phyloP scores from a whole-genome alignment of 768 basidiomycete species.

The Mycena capillaripes region DNA sequence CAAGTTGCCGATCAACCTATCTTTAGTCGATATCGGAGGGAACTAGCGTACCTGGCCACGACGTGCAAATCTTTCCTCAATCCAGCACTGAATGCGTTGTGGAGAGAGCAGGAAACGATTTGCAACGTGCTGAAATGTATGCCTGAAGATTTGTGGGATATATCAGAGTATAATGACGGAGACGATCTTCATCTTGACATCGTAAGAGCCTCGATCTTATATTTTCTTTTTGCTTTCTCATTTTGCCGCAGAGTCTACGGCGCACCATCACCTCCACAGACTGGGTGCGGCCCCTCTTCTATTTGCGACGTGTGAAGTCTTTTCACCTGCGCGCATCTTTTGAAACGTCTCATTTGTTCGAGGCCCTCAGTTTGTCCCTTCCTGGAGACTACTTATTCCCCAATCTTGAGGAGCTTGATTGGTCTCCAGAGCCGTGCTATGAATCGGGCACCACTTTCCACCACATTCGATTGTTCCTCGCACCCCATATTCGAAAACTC shows the following conservation, averaged over 20 bases:
- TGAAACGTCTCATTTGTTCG: neutral
- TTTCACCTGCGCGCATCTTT: neutral
- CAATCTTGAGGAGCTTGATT: neutral
- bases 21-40: neutral
- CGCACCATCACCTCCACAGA: neutral
- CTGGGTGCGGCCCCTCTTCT: constrained; percentile 12
- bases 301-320: neutral
- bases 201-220: neutral
- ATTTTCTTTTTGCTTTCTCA: neutral
- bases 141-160: constrained; percentile 14
- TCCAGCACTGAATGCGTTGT: constrained; percentile 8
- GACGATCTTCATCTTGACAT: neutral
- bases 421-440: neutral
- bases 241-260: neutral
- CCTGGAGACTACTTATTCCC: constrained; percentile 4
- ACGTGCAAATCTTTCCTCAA: neutral
- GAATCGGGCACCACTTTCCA: neutral
- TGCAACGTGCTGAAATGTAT: constrained; percentile 14
- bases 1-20: neutral
- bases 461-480: neutral
- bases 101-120: constrained; percentile 11
- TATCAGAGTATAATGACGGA: neutral
- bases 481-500: neutral
- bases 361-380: neutral
- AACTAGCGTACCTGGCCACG: neutral